Conservation (phyloP, 169 alveolate species). For the Plasmodium gonderi region DNA sequence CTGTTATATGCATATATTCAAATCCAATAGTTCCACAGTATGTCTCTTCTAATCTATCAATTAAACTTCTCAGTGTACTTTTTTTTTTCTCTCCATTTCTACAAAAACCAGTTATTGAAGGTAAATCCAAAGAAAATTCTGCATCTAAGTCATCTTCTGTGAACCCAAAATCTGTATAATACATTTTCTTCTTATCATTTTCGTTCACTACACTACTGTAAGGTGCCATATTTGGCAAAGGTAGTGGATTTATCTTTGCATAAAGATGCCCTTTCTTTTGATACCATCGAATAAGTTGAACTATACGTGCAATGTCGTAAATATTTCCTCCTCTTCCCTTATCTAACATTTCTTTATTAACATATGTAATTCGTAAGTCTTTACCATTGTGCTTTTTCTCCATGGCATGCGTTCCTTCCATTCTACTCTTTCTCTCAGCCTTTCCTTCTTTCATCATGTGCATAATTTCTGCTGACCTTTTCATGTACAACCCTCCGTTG, state of each 20-base stretch:
- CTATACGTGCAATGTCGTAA: slow-evolving; percentile 72
- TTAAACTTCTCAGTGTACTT: slow-evolving; percentile 74
- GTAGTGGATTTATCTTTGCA: slow-evolving; percentile 82
- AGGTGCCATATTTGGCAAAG: slow-evolving; percentile 82
- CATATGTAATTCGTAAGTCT: slow-evolving; percentile 32
- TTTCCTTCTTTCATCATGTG: background rate
- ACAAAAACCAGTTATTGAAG: slow-evolving; percentile 65
- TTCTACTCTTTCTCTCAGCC: background rate
- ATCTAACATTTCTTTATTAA: slow-evolving; percentile 58
- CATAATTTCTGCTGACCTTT: background rate
- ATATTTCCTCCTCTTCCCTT: slow-evolving; percentile 46
- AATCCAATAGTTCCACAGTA: slow-evolving; percentile 81
- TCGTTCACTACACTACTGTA: slow-evolving; percentile 70
- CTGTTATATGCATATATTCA: slow-evolving; percentile 81
- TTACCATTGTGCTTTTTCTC: background rate
- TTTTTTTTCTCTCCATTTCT: slow-evolving; percentile 13
- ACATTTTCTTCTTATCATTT: slow-evolving; percentile 30
- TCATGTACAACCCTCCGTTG: background rate
- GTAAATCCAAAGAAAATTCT: slow-evolving; percentile 60
- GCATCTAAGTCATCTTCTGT: slow-evolving; percentile 41
- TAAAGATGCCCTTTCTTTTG: slow-evolving; percentile 79
- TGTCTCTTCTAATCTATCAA: slow-evolving; percentile 70
- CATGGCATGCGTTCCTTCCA: background rate
- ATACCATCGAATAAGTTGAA: slow-evolving; percentile 80
- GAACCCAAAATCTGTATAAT: slow-evolving; percentile 53